These are phyloP conservation scores for Retiboletus fuscus DNA, from an alignment of 1,284 basidiomycete genomes.

Conservation along the genomic window DNA sequence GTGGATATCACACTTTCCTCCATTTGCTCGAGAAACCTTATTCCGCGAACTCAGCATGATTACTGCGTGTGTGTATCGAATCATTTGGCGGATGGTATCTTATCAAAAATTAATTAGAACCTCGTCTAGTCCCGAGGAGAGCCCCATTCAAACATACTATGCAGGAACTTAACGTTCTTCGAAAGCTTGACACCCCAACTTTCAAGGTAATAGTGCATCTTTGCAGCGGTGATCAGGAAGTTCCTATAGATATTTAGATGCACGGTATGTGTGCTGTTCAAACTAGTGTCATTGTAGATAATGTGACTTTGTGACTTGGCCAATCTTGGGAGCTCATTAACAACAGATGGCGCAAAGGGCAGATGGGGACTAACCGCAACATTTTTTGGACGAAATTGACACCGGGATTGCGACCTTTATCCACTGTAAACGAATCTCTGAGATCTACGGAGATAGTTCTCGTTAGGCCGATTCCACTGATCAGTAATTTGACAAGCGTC, in stretches of 20 bases:
- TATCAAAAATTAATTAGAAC: slow-evolving; percentile 17
- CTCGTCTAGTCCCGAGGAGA: slow-evolving; percentile 17
- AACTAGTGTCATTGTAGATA: slow-evolving; percentile 79
- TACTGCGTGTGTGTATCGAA: slow-evolving; percentile 66
- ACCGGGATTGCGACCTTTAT: slow-evolving; percentile 68
- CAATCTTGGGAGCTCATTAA: slow-evolving; percentile 56
- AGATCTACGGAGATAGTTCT: slow-evolving; percentile 58
- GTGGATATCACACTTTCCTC: slow-evolving; percentile 56
- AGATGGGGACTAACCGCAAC: slow-evolving; percentile 65
- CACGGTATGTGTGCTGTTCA: slow-evolving; percentile 76
- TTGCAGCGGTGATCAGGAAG: slow-evolving; percentile 88
- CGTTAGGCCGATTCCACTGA: not conserved
- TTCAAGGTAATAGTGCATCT: slow-evolving; percentile 86
- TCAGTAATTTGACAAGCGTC: too few species aligned
- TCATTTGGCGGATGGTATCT: slow-evolving; percentile 71
- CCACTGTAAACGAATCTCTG: slow-evolving; percentile 73
- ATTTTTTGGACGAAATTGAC: slow-evolving; percentile 73
- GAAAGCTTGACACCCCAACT: slow-evolving; percentile 64
- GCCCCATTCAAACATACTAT: slow-evolving; percentile 56
- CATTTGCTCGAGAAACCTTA: slow-evolving; percentile 55
- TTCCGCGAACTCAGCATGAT: slow-evolving; percentile 63
- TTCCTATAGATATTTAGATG: slow-evolving; percentile 89
- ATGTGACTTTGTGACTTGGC: slow-evolving; percentile 77
- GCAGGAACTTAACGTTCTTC: slow-evolving; percentile 62
- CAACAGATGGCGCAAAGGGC: not conserved